A percentile compares a stretch with the other conserved stretches of the same genome.
phyloP scores from a whole-genome alignment of 306 rosid genomes.

The Dicorynia guianensis region DNA sequence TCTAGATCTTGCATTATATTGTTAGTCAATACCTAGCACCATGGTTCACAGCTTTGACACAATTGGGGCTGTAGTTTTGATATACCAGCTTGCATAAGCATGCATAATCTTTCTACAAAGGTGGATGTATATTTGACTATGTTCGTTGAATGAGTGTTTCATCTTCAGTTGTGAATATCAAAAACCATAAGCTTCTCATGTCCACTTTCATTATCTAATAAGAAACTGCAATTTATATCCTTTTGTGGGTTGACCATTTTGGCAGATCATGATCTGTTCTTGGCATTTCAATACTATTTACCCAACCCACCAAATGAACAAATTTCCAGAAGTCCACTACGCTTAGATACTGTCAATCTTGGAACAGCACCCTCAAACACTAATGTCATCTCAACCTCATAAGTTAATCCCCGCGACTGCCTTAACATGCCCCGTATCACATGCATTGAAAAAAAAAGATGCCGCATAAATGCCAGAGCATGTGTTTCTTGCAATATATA shows the following conservation, averaged over 20 bases:
- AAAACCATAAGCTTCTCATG: neutral
- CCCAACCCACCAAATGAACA: neutral
- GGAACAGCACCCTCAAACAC: conserved; percentile 1
- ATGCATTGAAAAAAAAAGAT: neutral
- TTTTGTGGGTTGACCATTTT: no score
- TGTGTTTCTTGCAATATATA: neutral
- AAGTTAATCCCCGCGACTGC: neutral
- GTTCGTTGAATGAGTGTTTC: neutral
- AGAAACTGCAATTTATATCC: no score
- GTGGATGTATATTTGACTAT: no score
- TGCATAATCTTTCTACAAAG: neutral
- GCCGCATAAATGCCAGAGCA: neutral
- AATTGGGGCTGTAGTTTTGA: neutral
- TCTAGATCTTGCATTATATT: neutral
- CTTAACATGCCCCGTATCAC: neutral
- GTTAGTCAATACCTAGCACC: neutral
- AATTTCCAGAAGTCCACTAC: conserved; percentile 16
- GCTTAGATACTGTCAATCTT: neutral
- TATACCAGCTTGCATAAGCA: neutral
- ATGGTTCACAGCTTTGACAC: neutral
- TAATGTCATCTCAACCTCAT: neutral
- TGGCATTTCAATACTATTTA: neutral
- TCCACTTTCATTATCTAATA: no score
- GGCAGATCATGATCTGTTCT: no score
- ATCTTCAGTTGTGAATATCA: neutral